Conservation (phyloP, 352 stramenopile species). For the Peronospora destructor region DNA sequence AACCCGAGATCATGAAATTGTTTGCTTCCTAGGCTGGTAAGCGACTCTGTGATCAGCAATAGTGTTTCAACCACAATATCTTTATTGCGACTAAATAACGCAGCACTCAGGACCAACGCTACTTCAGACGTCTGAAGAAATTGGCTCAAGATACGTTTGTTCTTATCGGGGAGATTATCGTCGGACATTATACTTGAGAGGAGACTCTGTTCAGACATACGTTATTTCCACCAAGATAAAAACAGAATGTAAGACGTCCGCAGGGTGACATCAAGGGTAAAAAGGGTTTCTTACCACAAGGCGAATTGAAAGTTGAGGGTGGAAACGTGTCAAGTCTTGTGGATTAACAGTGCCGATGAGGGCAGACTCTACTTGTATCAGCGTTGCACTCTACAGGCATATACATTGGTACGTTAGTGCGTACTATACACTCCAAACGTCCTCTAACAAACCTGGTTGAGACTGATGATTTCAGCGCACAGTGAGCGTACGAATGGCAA, state of each 20-base stretch:
- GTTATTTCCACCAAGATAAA: neutral
- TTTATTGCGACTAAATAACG: slow-evolving; percentile 65
- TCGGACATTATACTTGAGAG: slow-evolving; percentile 48
- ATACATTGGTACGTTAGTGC: slow-evolving; percentile 1
- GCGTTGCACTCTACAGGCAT: slow-evolving; percentile 39
- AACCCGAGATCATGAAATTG: slow-evolving; percentile 54
- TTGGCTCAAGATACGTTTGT: slow-evolving; percentile 56
- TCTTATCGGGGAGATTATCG: slow-evolving; percentile 49
- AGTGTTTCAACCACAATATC: slow-evolving; percentile 59
- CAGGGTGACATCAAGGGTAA: neutral
- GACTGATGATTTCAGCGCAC: slow-evolving; percentile 52
- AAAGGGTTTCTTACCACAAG: slow-evolving; percentile 42
- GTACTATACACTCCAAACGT: neutral
- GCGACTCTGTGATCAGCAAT: slow-evolving; percentile 44
- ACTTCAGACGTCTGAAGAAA: slow-evolving; percentile 74
- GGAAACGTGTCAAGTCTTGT: slow-evolving; percentile 44
- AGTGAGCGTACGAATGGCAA: slow-evolving; percentile 40
- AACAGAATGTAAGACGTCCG: neutral
- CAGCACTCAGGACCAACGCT: slow-evolving; percentile 44
- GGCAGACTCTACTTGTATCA: slow-evolving; percentile 63
- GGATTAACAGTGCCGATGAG: slow-evolving; percentile 45
- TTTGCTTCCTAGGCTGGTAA: slow-evolving; percentile 47
- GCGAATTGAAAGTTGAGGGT: slow-evolving; percentile 62
- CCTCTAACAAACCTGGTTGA: slow-evolving; percentile 54
- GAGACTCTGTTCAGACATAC: slow-evolving; percentile 36